A percentile compares a stretch with the other conserved stretches of the same genome.
Conservation (phyloP, 257 asterid species). For the Fraxinus excelsior region DNA sequence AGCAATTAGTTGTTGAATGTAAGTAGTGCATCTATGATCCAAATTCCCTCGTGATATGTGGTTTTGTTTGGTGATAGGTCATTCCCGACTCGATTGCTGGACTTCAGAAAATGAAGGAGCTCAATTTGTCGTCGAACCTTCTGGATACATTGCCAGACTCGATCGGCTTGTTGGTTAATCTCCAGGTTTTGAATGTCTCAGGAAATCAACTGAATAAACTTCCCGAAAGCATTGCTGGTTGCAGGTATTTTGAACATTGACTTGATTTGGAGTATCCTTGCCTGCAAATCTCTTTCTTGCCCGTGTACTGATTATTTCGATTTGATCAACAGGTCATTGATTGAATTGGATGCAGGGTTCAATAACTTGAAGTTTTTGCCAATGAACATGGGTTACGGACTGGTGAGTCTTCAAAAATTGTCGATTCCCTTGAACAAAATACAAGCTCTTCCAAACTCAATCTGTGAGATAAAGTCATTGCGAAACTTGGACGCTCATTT, state of each 20-base stretch:
- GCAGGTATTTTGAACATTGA: constrained; percentile 44
- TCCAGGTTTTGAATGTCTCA: constrained; percentile 51
- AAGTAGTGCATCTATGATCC: background rate
- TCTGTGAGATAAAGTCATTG: constrained; percentile 63
- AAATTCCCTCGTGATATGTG: background rate
- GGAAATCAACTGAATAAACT: constrained; percentile 56
- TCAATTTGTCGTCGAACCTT: constrained; percentile 57
- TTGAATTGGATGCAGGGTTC: constrained; percentile 67
- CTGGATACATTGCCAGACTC: constrained; percentile 55
- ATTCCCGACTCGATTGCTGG: constrained; percentile 66
- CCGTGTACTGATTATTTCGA: background rate
- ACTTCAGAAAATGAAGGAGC: constrained; percentile 56
- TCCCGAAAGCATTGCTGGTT: constrained; percentile 64
- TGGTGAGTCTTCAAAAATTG: constrained; percentile 54
- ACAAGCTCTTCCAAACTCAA: constrained; percentile 55
- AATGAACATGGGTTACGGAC: constrained; percentile 52
- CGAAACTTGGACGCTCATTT: constrained; percentile 55
- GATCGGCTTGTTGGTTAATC: constrained; percentile 57
- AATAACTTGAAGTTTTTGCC: constrained; percentile 60
- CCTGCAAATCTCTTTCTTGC: background rate
- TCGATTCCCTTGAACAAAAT: constrained; percentile 51
- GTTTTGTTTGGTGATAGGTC: constrained; percentile 34
- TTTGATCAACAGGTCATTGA: constrained; percentile 45
- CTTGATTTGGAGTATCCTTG: background rate
- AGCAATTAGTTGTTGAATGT: background rate